Conservation (phyloP, 129 eudicot genomes). For the Kitagawia praeruptora region DNA sequence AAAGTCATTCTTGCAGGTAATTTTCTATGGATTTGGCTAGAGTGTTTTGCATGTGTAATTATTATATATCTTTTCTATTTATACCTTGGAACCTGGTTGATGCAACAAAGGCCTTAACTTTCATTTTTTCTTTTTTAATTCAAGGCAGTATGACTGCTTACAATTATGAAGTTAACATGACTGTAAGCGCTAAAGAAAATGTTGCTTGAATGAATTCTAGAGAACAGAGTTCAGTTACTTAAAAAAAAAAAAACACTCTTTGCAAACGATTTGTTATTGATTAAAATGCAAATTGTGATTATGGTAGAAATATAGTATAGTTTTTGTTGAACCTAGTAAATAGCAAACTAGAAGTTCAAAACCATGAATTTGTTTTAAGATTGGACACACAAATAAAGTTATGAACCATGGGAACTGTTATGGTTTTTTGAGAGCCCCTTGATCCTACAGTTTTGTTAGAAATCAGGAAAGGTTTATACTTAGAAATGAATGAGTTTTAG, state of each 20-base stretch:
- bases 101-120: not conserved
- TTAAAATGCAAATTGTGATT: not conserved
- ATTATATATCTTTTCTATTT: too few relatives aligned
- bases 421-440: not conserved
- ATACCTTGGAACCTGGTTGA: not conserved
- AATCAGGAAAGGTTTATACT: too few relatives aligned
- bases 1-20: slow-evolving; percentile 84
- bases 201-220: not conserved
- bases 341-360: not conserved
- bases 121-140: too few relatives aligned
- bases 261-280: not conserved
- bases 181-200: not conserved
- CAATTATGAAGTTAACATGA: not conserved
- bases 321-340: not conserved
- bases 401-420: not conserved
- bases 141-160: not conserved
- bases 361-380: not conserved
- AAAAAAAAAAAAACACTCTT: too few relatives aligned
- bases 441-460: not conserved
- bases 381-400: not conserved
- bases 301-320: not conserved
- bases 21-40: not conserved
- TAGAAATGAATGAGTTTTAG: not conserved
- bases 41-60: not conserved
- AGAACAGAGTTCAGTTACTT: too few relatives aligned